Conservation (phyloP, 176 grass and related monocot genomes). For the Paspalum notatum region DNA sequence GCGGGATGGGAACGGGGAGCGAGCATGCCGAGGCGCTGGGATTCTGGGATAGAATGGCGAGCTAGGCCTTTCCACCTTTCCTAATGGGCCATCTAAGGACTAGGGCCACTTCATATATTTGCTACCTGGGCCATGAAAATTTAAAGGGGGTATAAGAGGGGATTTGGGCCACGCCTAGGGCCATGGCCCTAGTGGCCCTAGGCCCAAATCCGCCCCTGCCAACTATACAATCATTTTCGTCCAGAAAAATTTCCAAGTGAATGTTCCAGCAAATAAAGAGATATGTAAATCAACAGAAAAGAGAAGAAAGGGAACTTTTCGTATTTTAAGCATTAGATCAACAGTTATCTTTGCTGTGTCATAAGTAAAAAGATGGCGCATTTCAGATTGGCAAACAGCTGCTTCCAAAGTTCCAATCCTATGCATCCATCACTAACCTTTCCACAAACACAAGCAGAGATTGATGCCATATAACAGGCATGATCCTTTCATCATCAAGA, state of each 20-base stretch:
- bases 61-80: too few species aligned
- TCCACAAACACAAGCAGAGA: slow-evolving; percentile 92
- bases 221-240: background rate
- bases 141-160: too few species aligned
- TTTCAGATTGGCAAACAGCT: background rate
- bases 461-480: slow-evolving; percentile 99
- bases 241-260: background rate
- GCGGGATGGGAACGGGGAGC: too few species aligned
- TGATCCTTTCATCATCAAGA: slow-evolving; percentile 65
- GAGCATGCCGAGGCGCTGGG: too few species aligned
- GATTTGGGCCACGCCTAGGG: too few species aligned
- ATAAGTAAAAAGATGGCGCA: background rate
- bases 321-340: background rate
- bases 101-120: too few species aligned
- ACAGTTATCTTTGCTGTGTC: background rate
- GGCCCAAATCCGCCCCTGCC: too few species aligned
- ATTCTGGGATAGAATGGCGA: too few species aligned
- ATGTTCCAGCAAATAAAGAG: background rate
- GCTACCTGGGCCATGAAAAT: too few species aligned
- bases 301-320: background rate
- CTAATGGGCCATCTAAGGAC: too few species aligned
- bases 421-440: slow-evolving; percentile 56
- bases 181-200: too few species aligned
- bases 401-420: background rate
- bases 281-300: background rate